Percentiles rank a stretch among this genome's conserved stretches.
phyloP scores from a whole-genome alignment of 768 basidiomycete species.

The Tulasnella sp. region DNA sequence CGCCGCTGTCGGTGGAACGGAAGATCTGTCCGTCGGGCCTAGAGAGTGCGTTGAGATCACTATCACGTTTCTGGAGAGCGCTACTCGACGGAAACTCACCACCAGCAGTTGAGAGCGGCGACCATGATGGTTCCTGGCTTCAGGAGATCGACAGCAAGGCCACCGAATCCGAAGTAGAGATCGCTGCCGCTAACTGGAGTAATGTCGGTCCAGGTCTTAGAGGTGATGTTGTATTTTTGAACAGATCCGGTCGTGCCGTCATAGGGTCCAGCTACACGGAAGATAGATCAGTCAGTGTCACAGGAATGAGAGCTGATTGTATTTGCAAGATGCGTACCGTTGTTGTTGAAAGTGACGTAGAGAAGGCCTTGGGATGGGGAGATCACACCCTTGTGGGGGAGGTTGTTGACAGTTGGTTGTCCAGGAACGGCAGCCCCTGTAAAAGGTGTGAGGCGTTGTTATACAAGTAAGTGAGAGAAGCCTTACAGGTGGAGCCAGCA shows the following conservation, averaged over 20 bases:
- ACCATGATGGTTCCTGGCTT: slow-evolving; percentile 61
- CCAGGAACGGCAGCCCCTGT: slow-evolving; percentile 52
- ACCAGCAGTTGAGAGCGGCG: slow-evolving; percentile 55
- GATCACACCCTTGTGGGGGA: slow-evolving; percentile 61
- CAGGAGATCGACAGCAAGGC: slow-evolving; percentile 43
- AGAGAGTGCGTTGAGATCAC: slow-evolving; percentile 20
- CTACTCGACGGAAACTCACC: slow-evolving; percentile 1
- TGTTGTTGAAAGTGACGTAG: slow-evolving; percentile 56
- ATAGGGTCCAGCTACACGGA: slow-evolving; percentile 35
- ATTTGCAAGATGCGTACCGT: slow-evolving; percentile 34
- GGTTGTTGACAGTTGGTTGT: slow-evolving; percentile 43
- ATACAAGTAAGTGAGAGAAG: neutral
- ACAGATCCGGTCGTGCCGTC: slow-evolving; percentile 49
- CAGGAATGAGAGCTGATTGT: neutral
- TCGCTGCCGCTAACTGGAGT: slow-evolving; percentile 53
- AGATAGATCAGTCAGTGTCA: neutral
- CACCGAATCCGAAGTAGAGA: slow-evolving; percentile 54
- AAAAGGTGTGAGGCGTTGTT: neutral
- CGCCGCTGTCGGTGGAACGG: slow-evolving; percentile 50
- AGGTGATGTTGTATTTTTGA: slow-evolving; percentile 37
- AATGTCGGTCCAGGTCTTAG: slow-evolving; percentile 53
- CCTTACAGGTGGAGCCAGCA: slow-evolving; percentile 50
- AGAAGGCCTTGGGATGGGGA: slow-evolving; percentile 49
- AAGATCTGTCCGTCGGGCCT: slow-evolving; percentile 59
- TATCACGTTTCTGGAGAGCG: neutral